Evolutionary conservation across 305 asterid species (phyloP), one percentile per base, ranked within the genome.

Genomic region (Fraxinus baroniana): DNA sequence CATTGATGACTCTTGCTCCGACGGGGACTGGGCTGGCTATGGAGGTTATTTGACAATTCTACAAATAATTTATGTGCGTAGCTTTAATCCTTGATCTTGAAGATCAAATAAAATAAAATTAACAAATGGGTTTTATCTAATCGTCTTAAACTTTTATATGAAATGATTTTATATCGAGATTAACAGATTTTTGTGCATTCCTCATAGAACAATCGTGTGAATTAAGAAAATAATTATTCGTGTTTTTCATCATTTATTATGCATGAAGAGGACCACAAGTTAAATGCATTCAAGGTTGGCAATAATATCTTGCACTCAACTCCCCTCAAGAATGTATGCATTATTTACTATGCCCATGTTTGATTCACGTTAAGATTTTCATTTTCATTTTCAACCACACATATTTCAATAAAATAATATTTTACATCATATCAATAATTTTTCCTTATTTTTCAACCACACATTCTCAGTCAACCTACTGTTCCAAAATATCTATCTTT

Each of bases 1-100:
- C 98, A n/a, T 94, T 91, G 36, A 93, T 89, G 5, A 33, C 80
- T 81, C 85, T 90, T 2, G 84, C 82, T 1, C 98, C 97, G 0
- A 80, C 37, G 1, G 92, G 83, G 35, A 93, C 94, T 5, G 97
- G 97, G 81, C 83, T 94, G 4, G 99, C 97, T 86, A 95, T 95
- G 4, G 98, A 94, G 3, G 79, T 89, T 79, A 95, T 76, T 49
- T 39, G 92, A 82, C 98, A 95, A 66, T 83, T 85, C 97, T 92
- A 84, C 17, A 46, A 4, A 74, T 26, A 7, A 13, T 60, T 60
- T 18, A 57, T 18, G 13, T 18, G 30, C 13, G 24, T 49, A 52
- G 20, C 22, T 52, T 52, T 52, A 6, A 52, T 52, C 8, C 22
- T 52, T 52, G 62, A 52, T 17, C 62, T 44, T 13, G n/a, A 13